Base-by-base conservation (phyloP, 208 protist species). In the Acanthamoeba sp. region DNA sequence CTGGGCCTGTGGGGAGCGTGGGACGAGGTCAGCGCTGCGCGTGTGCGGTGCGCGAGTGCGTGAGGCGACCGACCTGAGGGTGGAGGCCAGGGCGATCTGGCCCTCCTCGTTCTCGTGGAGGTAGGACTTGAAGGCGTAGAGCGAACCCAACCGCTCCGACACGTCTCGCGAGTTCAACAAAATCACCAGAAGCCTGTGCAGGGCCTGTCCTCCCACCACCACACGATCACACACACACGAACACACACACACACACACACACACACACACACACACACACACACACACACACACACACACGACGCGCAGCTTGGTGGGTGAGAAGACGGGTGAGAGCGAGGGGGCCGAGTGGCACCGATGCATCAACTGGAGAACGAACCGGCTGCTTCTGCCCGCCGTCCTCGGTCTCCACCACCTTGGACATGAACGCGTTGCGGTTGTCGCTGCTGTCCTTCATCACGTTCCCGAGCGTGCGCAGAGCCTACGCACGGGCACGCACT, bases 41-140 rank as follows among this genome's bases (percentile, higher is more conserved):
- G n/a, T 62, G 22, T 22, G 55, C 12, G 55, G 55, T 62, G 16
- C 55, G 55, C 22, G 12, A 62, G 55, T 12, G 55, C 55, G n/a
- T 24, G n/a, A 6, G n/a, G 27, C 59, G 20, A 69, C 3, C 7
- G 36, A 48, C 71, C 36, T 82, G 36, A 82, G 40, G 5, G 71
- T 82, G 36, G 71, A 82, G 29, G 71, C 71, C 22, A 82, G 32
- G 16, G 71, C 71, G 36, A 82, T 38, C 18, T 82, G 71, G 22
- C 36, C 71, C 40, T 82, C 71, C 38, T 82, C 71, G 71, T 82
- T 82, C 10, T 38, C 71, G 71, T 82, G 71, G 38, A 82, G 71
- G 20, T 82, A 82, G 36, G 36, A 82, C 40, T 82, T 38, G 40
- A 82, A 82, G 22, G 71, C 40, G 71, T 82, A 82, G 22, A 82